phyloP scores from a whole-genome alignment of 129 eudicot species.

The Scalesia atractyloides region DNA sequence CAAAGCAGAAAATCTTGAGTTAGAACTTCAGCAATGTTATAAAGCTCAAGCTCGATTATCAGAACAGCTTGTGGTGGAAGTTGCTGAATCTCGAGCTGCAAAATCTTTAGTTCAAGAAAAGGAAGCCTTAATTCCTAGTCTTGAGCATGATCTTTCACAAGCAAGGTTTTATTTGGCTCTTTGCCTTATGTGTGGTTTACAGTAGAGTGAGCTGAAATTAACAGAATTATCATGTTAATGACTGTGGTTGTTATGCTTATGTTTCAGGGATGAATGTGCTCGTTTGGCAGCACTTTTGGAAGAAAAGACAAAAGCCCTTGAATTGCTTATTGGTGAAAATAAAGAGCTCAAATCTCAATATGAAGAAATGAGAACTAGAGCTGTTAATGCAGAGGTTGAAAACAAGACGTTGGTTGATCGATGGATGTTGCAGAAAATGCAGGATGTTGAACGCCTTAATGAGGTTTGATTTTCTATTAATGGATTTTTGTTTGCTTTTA shows the following conservation, averaged over 20 bases:
- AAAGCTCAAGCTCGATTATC: conserved; percentile 94
- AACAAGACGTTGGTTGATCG: conserved; percentile 78
- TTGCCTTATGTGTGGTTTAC: conserved; percentile 13
- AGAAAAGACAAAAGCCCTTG: conserved; percentile 78
- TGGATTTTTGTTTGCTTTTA: conserved; percentile 12
- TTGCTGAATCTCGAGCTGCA: conserved; percentile 80
- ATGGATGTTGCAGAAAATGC: conserved; percentile 93
- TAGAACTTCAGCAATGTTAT: conserved; percentile 95
- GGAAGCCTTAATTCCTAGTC: conserved; percentile 52
- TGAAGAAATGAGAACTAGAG: conserved; percentile 69
- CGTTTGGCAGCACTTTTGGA: conserved; percentile 57
- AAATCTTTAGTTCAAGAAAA: conserved; percentile 68
- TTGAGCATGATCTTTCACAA: conserved; percentile 65
- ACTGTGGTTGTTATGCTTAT: conserved; percentile 11
- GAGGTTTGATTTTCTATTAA: conserved; percentile 54
- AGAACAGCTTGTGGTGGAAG: conserved; percentile 96
- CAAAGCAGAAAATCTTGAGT: conserved; percentile 81
- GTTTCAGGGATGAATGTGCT: conserved; percentile 76
- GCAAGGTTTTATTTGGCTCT: conserved; percentile 52
- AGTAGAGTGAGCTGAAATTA: conserved; percentile 7
- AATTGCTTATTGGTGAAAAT: conserved; percentile 74
- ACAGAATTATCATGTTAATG: conserved; percentile 6
- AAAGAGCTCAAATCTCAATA: conserved; percentile 63
- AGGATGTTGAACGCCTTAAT: conserved; percentile 94
- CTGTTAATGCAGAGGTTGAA: conserved; percentile 70